Evolutionary conservation across 257 asterid genomes (phyloP).

Genomic region (Prunella vulgaris): DNA sequence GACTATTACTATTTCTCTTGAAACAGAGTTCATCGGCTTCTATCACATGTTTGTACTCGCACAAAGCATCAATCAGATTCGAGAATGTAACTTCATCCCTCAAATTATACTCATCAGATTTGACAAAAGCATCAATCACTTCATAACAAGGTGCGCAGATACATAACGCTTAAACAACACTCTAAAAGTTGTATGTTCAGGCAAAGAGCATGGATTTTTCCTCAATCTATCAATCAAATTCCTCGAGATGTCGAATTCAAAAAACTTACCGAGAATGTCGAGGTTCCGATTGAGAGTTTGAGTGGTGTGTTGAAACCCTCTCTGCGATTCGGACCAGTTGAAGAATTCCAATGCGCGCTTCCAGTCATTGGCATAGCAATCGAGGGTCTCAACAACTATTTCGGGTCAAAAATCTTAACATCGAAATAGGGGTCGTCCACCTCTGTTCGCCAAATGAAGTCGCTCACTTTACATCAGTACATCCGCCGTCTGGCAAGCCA

Average conservation of each 20-base stretch:
- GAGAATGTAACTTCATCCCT: constrained; percentile 69
- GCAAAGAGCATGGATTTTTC: constrained; percentile 30
- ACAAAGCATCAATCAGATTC: constrained; percentile 66
- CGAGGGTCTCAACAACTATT: constrained; percentile 55
- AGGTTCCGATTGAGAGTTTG: constrained; percentile 56
- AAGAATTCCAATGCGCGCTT: constrained; percentile 76
- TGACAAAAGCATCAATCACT: constrained; percentile 63
- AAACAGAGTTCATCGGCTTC: constrained; percentile 91
- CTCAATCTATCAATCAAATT: constrained; percentile 51
- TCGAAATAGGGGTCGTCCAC: constrained; percentile 25
- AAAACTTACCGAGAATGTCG: constrained; percentile 75
- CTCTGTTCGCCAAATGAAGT: too few species aligned
- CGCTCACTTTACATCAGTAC: too few species aligned
- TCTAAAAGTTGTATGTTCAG: constrained; percentile 70
- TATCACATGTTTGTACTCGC: constrained; percentile 81
- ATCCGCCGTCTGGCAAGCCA: too few species aligned
- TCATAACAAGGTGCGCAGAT: constrained; percentile 59
- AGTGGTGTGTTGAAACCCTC: constrained; percentile 60
- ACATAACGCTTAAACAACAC: constrained; percentile 68
- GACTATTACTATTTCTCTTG: constrained; percentile 26
- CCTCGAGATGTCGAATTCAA: constrained; percentile 70
- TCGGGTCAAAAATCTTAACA: constrained; percentile 27
- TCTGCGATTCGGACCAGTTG: constrained; percentile 61
- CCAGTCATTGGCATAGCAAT: constrained; percentile 77
- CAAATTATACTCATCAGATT: constrained; percentile 51